These are phyloP conservation scores for Lanmaoa rubissima DNA, from an alignment of 768 basidiomycete species.

Conservation along the genomic window DNA sequence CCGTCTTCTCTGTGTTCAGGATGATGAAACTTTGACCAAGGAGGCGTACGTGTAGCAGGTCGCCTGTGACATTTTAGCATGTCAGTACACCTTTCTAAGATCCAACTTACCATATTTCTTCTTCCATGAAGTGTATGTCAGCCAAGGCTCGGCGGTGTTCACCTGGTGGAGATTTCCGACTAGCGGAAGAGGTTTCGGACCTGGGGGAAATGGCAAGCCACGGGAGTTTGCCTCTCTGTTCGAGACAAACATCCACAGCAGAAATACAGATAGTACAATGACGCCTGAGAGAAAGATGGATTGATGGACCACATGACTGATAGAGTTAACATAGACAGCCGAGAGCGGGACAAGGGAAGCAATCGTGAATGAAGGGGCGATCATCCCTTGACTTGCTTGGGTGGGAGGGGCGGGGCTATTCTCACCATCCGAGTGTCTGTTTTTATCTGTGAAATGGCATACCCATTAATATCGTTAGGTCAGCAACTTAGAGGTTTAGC, in stretches of 20 bases:
- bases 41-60: slow-evolving; percentile 21
- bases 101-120: slow-evolving; percentile 29
- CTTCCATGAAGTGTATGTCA: slow-evolving; percentile 36
- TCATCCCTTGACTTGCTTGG: neutral
- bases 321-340: neutral
- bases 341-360: slow-evolving; percentile 4
- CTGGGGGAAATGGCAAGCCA: slow-evolving; percentile 27
- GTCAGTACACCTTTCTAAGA: neutral
- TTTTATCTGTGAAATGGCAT: slow-evolving; percentile 4
- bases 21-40: slow-evolving; percentile 26
- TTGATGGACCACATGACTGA: neutral
- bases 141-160: slow-evolving; percentile 31
- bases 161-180: slow-evolving; percentile 29
- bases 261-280: neutral
- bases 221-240: neutral
- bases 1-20: slow-evolving; percentile 30
- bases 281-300: neutral
- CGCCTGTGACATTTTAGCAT: slow-evolving; percentile 13
- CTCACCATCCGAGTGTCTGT: neutral
- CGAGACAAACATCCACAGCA: slow-evolving; percentile 6
- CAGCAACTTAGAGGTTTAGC: neutral
- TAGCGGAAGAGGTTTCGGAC: slow-evolving; percentile 31
- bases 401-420: neutral
- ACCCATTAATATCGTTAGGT: neutral
- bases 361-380: neutral